Evolutionary conservation across 805 yeast species (phyloP).

Genomic region (Yarrowia sp.): DNA sequence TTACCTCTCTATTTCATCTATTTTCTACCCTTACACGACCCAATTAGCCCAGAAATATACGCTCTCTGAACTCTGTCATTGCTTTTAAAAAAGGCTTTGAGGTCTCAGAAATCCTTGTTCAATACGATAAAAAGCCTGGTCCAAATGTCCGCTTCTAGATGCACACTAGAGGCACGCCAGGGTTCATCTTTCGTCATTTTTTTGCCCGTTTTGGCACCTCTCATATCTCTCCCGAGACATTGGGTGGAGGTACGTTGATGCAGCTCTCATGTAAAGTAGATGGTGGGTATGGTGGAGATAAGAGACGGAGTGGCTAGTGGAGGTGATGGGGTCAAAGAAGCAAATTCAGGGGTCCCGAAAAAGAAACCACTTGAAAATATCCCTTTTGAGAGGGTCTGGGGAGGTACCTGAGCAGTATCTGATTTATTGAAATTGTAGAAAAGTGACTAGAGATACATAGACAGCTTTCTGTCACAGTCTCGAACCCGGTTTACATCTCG

Average conservation of each 20-base stretch:
- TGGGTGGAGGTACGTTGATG: constrained; percentile 1
- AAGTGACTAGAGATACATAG: too few species aligned
- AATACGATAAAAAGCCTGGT: too few species aligned
- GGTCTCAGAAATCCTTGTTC: background rate
- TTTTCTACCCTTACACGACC: too few species aligned
- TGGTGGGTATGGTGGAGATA: background rate
- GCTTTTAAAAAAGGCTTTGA: background rate
- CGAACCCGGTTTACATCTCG: too few species aligned
- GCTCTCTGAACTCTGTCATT: too few species aligned
- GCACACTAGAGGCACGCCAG: background rate
- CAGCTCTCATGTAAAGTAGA: background rate
- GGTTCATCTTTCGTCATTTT: background rate
- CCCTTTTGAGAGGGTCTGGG: background rate
- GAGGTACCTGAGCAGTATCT: too few species aligned
- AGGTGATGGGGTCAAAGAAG: background rate
- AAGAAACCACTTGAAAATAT: background rate
- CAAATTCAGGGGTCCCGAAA: background rate
- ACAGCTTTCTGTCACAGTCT: too few species aligned
- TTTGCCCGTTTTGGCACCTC: background rate
- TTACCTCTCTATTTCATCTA: too few species aligned
- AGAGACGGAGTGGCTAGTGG: background rate
- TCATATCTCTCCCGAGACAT: background rate
- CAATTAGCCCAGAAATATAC: too few species aligned
- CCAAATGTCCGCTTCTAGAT: too few species aligned
- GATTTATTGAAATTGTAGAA: too few species aligned